phyloP scores from a whole-genome alignment of 345 rosid genomes.

The Citrus trifoliata region DNA sequence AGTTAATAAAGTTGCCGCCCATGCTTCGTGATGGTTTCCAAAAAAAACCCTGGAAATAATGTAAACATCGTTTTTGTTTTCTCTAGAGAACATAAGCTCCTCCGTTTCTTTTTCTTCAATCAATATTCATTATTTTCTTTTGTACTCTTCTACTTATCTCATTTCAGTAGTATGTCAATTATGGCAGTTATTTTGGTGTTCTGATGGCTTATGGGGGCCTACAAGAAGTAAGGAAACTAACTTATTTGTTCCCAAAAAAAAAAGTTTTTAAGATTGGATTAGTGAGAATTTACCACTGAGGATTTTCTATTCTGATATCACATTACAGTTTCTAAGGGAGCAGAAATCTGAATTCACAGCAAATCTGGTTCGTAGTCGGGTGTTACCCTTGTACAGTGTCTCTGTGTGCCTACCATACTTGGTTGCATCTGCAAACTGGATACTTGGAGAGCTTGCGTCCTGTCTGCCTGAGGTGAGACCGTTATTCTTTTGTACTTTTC shows the following conservation, averaged over 20 bases:
- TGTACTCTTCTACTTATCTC: constrained; percentile 16
- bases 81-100: not conserved
- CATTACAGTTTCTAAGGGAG: constrained; percentile 69
- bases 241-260: constrained; percentile 8
- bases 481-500: constrained; percentile 4
- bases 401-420: constrained; percentile 56
- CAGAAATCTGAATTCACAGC: constrained; percentile 53
- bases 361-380: constrained; percentile 48
- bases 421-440: constrained; percentile 86
- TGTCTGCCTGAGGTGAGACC: constrained; percentile 70
- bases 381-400: constrained; percentile 58
- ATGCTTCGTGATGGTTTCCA: not conserved
- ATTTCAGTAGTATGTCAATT: constrained; percentile 19
- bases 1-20: not conserved
- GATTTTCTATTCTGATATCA: constrained; percentile 6
- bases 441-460: constrained; percentile 73
- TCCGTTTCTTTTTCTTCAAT: not conserved
- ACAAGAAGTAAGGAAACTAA: constrained; percentile 70
- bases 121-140: not conserved
- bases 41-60: not conserved
- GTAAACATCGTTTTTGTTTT: not conserved
- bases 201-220: constrained; percentile 83
- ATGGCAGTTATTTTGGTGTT: constrained; percentile 81
- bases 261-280: not conserved
- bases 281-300: not conserved